Conservation (phyloP, 2,329 filamentous ascomycete species). For the Ustulina deusta region DNA sequence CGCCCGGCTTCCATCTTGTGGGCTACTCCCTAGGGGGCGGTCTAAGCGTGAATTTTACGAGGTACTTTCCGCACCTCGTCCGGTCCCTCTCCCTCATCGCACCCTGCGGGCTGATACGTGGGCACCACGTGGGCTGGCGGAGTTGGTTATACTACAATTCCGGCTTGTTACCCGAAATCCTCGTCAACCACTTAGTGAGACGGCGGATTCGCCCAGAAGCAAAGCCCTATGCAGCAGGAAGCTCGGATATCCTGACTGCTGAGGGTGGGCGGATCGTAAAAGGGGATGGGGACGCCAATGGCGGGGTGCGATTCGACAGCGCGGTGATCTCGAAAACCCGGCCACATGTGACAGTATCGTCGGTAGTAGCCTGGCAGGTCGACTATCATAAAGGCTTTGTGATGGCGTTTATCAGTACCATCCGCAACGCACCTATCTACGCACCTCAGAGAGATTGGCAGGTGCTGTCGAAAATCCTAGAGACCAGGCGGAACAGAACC, state of each 20-base stretch:
- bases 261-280: slow-evolving; percentile 43
- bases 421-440: slow-evolving; percentile 77
- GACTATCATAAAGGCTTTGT: slow-evolving; percentile 75
- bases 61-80: slow-evolving; percentile 74
- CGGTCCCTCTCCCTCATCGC: slow-evolving; percentile 74
- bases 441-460: slow-evolving; percentile 72
- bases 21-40: slow-evolving; percentile 87
- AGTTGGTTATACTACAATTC: slow-evolving; percentile 73
- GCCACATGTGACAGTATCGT: slow-evolving; percentile 67
- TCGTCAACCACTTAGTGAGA: slow-evolving; percentile 60
- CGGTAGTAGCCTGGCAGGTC: slow-evolving; percentile 77
- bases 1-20: slow-evolving; percentile 73
- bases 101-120: slow-evolving; percentile 75
- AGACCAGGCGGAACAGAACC: slow-evolving; percentile 41
- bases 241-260: slow-evolving; percentile 42
- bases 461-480: slow-evolving; percentile 64
- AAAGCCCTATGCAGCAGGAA: slow-evolving; percentile 13
- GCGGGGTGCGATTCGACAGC: slow-evolving; percentile 57
- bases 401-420: slow-evolving; percentile 75
- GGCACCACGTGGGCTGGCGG: slow-evolving; percentile 69
- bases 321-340: slow-evolving; percentile 65
- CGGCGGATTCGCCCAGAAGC: slow-evolving; percentile 47
- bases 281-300: slow-evolving; percentile 54
- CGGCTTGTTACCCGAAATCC: slow-evolving; percentile 68
- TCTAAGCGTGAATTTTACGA: slow-evolving; percentile 76